Evolutionary conservation across 306 rosid species (phyloP).

Genomic region (cucumber (Cucumis sativus)): DNA sequence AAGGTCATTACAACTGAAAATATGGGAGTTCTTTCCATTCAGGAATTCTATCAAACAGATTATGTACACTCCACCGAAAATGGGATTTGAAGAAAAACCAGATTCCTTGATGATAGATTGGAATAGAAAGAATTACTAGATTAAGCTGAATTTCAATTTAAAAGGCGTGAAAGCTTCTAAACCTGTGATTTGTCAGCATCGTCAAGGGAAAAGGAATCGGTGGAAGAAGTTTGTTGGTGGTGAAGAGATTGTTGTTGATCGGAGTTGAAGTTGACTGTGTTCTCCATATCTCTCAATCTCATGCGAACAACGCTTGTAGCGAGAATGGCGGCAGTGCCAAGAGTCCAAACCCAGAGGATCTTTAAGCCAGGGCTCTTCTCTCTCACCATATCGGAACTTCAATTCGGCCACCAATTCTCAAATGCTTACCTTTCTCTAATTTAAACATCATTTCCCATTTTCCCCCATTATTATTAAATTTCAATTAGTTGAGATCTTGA

Average conservation of each 20-base stretch:
- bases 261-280: constrained; percentile 19
- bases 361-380: constrained; percentile 71
- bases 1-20: neutral
- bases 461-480: too few relatives aligned
- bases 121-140: neutral
- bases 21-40: neutral
- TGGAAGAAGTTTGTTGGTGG: constrained; percentile 9
- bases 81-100: neutral
- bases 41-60: constrained; percentile 40
- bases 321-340: constrained; percentile 84
- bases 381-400: constrained; percentile 25
- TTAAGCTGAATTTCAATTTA: neutral
- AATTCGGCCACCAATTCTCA: neutral
- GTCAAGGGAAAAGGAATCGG: constrained; percentile 20
- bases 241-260: constrained; percentile 25
- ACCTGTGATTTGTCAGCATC: constrained; percentile 18
- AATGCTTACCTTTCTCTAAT: neutral
- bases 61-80: constrained; percentile 1
- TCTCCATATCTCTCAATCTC: constrained; percentile 47
- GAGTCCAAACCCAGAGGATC: constrained; percentile 83
- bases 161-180: constrained; percentile 2
- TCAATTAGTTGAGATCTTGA: too few relatives aligned
- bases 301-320: constrained; percentile 42
- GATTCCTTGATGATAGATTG: neutral
- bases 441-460: neutral